These are phyloP conservation scores for Fagopyrum tataricum DNA, from an alignment of 148 eudicot genomes.

Conservation along the genomic window DNA sequence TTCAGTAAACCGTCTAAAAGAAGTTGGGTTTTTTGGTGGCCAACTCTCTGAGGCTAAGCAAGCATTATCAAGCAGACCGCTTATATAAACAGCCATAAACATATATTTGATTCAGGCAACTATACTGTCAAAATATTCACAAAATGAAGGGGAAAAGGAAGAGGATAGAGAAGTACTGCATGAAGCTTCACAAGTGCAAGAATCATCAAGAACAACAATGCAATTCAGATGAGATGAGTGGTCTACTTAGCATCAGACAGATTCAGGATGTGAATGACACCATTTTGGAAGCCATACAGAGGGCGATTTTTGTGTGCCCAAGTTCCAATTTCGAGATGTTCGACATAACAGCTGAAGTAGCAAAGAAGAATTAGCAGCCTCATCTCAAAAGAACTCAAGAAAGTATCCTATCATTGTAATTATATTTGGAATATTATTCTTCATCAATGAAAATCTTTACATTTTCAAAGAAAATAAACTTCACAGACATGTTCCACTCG, in stretches of 20 bases:
- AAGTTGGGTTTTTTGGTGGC: neutral
- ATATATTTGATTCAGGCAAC: neutral
- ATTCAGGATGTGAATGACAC: neutral
- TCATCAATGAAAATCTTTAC: neutral
- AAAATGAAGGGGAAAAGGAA: neutral
- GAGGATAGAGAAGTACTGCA: neutral
- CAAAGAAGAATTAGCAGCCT: neutral
- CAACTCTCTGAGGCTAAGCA: neutral
- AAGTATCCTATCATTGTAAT: neutral
- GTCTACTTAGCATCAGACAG: neutral
- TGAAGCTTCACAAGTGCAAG: neutral
- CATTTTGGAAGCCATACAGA: slow-evolving; percentile 1
- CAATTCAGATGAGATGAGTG: neutral
- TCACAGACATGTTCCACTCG: neutral
- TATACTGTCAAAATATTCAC: neutral
- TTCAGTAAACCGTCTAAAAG: neutral
- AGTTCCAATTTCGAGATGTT: neutral
- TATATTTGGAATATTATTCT: neutral
- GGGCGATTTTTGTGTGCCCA: neutral
- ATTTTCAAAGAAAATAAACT: neutral
- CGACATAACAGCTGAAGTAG: neutral
- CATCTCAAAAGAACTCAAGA: too few species aligned
- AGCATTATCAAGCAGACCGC: neutral
- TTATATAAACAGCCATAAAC: neutral
- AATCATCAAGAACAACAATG: neutral